A percentile compares a stretch with the other conserved stretches of the same genome.
Conservation (phyloP, 768 basidiomycete genomes). For the Mycena filopes region DNA sequence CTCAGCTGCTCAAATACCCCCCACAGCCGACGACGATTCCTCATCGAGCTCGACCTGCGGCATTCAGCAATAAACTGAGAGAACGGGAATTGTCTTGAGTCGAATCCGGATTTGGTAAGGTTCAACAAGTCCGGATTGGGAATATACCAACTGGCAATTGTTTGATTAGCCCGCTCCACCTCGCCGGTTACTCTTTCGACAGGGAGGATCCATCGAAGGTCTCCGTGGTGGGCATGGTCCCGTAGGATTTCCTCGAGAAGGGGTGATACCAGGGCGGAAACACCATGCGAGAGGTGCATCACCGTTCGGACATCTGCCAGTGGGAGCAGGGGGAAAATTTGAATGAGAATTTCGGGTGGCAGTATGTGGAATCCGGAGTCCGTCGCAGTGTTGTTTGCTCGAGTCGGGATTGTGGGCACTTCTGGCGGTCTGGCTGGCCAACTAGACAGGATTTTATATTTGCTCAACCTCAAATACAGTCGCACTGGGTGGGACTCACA, state of each 20-base stretch:
- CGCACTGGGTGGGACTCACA: constrained; percentile 10
- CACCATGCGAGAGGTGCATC: neutral
- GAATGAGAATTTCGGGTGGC: constrained; percentile 1
- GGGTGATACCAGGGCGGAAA: neutral
- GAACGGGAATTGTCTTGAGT: constrained; percentile 9
- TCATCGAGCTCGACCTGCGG: constrained; percentile 3
- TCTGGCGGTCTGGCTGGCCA: neutral
- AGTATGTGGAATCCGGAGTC: neutral
- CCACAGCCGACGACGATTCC: constrained; percentile 10
- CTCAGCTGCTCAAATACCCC: constrained; percentile 4
- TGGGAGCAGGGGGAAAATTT: neutral
- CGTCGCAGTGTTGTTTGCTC: neutral
- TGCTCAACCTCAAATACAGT: too few species aligned
- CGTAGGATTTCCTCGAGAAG: neutral
- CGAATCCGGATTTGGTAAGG: neutral
- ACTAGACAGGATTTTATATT: neutral
- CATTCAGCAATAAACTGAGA: constrained; percentile 1
- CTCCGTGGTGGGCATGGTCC: constrained; percentile 4
- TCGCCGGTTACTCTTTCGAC: neutral
- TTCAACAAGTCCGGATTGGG: neutral
- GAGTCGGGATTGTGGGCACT: neutral
- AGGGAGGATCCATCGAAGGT: constrained; percentile 12
- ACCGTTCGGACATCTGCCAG: neutral
- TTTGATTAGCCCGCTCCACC: constrained; percentile 2
- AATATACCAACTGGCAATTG: neutral